These are phyloP conservation scores for Nakazawaea wickerhamii DNA, from an alignment of 805 yeast genomes.

Conservation along the genomic window DNA sequence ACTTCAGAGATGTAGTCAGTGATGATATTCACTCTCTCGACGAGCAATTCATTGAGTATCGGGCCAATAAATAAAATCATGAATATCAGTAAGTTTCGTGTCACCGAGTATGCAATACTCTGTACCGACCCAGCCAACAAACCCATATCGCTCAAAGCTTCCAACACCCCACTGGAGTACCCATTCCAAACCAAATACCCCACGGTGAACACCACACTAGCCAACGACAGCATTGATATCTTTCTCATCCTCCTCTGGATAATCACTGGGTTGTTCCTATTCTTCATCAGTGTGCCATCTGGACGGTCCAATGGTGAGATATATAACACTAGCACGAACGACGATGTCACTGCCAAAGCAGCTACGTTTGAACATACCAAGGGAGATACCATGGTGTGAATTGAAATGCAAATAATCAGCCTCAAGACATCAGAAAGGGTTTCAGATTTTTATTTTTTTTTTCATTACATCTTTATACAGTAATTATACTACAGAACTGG, in stretches of 20 bases:
- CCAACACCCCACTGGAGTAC: neutral
- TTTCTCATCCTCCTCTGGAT: slow-evolving; percentile 36
- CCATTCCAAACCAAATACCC: slow-evolving; percentile 18
- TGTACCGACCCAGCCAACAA: slow-evolving; percentile 29
- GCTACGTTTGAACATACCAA: slow-evolving; percentile 18
- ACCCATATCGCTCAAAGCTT: slow-evolving; percentile 21
- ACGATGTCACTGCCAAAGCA: slow-evolving; percentile 32
- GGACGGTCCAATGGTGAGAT: slow-evolving; percentile 17
- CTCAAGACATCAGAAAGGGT: neutral
- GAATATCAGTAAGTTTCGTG: slow-evolving; percentile 24
- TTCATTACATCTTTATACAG: neutral
- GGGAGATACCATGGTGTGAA: neutral
- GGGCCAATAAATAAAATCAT: slow-evolving; percentile 45
- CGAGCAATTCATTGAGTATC: slow-evolving; percentile 27
- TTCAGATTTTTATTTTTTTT: neutral
- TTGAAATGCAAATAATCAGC: too few relatives aligned
- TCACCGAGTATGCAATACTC: slow-evolving; percentile 1
- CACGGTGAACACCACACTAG: slow-evolving; percentile 29
- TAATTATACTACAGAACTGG: too few relatives aligned
- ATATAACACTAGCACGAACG: slow-evolving; percentile 43
- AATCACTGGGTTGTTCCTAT: slow-evolving; percentile 39
- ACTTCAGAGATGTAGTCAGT: neutral
- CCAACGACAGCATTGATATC: slow-evolving; percentile 27
- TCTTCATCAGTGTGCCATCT: slow-evolving; percentile 17
- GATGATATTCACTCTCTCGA: neutral